These are phyloP conservation scores for Meira nashicola DNA, from an alignment of 1,284 basidiomycete genomes.

Conservation along the genomic window DNA sequence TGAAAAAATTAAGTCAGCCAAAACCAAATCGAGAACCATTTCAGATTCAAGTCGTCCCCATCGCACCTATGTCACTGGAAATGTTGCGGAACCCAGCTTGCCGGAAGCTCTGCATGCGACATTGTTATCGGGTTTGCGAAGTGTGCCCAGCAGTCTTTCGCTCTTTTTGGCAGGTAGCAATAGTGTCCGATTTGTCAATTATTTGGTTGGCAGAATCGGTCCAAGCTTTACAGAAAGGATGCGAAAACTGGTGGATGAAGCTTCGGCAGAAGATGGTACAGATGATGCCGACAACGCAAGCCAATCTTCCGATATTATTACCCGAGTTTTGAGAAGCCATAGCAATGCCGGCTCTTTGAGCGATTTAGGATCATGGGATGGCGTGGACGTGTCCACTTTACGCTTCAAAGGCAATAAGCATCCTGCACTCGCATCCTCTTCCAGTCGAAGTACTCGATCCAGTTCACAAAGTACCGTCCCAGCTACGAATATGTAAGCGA, in stretches of 20 bases:
- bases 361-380: no score
- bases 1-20: neutral
- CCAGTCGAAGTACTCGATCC: neutral
- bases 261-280: neutral
- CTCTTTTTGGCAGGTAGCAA: conserved; percentile 1
- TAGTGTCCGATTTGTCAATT: conserved; percentile 1
- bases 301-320: neutral
- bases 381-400: no score
- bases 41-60: neutral
- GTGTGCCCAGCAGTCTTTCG: neutral
- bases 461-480: neutral
- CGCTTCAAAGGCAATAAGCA: neutral
- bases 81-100: conserved; percentile 2
- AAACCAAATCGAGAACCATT: neutral
- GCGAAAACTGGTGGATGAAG: neutral
- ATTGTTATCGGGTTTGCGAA: neutral
- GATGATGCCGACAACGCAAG: neutral
- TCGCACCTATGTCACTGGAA: neutral
- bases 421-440: neutral
- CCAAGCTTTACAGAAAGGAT: neutral
- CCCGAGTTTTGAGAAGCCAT: neutral
- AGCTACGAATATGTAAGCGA: neutral
- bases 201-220: neutral
- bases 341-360: neutral
- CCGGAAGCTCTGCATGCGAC: conserved; percentile 9